Evolutionary conservation across 1,284 basidiomycete species (phyloP), one percentile per base, ranked within the genome.

Genomic region (Boletus holoroseus): DNA sequence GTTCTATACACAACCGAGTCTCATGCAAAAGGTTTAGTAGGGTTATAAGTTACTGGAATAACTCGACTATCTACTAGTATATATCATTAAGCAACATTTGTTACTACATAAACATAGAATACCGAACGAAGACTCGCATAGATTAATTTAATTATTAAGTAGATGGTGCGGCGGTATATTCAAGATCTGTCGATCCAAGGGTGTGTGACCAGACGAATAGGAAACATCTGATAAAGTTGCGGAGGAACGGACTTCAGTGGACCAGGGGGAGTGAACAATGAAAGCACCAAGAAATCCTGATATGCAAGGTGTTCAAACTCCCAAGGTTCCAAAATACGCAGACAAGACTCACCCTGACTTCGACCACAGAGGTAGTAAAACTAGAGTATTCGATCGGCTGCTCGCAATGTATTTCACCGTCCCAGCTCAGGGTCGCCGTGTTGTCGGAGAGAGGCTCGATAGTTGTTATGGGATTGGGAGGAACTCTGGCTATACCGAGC

Each of bases 241-340:
- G 61, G 27, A 58, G 55, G 51, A 69, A 68, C 43, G 62, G 66
- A 18, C 69, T 44, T 62, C 54, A 58, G 45, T 31, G 53, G 60
- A 15, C 49, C 62, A 56, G 42, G 66, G 20, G 40, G 58, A 54
- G 37, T 60, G 52, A 81, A 46, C 36, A 66, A 50, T 1, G 69
- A 67, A 15, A 82, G 59, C 6, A 75, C 69, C 39, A 85, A 69
- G 52, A 77, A 81, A 58, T 84, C 82, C 81, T 84, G 57, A 12
- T 34, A 41, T 12, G 26, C 54, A 28, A 55, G 13, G 20, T 50
- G 39, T 47, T 50, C 20, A 13, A 43, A 49, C 54, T 31, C 7
- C 31, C 31, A 22, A 27, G 18, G 11, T 40, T 37, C 24, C 28
- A 20, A 36, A 47, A 50, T 39, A 44, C 15, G 39, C 27, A 42